Percentiles rank a stretch among this genome's conserved stretches.
These are phyloP conservation scores for Fusarium palustre DNA, from an alignment of 2,329 filamentous ascomycete species.

Conservation along the genomic window DNA sequence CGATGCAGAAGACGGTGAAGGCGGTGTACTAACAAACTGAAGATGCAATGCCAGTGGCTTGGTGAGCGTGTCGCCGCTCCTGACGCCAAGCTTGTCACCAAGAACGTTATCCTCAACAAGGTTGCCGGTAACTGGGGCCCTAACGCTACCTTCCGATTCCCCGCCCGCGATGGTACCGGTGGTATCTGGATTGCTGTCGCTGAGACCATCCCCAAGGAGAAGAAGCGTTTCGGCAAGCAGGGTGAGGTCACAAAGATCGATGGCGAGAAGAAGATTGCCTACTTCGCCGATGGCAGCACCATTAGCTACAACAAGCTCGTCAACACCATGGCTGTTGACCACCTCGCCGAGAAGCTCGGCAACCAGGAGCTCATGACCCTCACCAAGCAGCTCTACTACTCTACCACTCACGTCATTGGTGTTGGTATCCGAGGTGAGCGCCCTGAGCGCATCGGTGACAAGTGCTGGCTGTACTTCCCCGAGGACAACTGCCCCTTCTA, in stretches of 20 bases:
- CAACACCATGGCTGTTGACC: conserved; percentile 96
- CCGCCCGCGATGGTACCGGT: conserved; percentile 92
- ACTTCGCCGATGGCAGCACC: conserved; percentile 84
- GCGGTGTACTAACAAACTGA: conserved; percentile 25
- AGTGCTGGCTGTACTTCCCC: conserved; percentile 99
- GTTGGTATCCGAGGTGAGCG: conserved; percentile 92
- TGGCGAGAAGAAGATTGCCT: conserved; percentile 84
- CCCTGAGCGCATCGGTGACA: conserved; percentile 96
- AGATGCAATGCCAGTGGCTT: conserved; percentile 99
- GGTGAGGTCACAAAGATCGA: conserved; percentile 89
- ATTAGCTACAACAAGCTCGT: conserved; percentile 93
- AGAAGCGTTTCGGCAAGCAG: conserved; percentile 88
- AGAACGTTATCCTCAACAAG: conserved; percentile 96
- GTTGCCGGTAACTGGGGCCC: conserved; percentile 97
- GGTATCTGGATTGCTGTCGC: conserved; percentile 99
- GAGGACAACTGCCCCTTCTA: conserved; percentile 99
- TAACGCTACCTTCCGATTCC: conserved; percentile 98
- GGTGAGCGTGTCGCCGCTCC: conserved; percentile 98
- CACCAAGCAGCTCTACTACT: conserved; percentile 95
- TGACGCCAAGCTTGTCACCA: conserved; percentile 91
- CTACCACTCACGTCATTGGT: conserved; percentile 95
- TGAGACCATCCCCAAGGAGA: conserved; percentile 90
- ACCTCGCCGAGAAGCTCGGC: conserved; percentile 86
- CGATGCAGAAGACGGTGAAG: not conserved
- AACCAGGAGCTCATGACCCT: conserved; percentile 85